These are phyloP conservation scores for Aureobasidium sp. DNA, from an alignment of 2,329 filamentous ascomycete species.

Conservation along the genomic window DNA sequence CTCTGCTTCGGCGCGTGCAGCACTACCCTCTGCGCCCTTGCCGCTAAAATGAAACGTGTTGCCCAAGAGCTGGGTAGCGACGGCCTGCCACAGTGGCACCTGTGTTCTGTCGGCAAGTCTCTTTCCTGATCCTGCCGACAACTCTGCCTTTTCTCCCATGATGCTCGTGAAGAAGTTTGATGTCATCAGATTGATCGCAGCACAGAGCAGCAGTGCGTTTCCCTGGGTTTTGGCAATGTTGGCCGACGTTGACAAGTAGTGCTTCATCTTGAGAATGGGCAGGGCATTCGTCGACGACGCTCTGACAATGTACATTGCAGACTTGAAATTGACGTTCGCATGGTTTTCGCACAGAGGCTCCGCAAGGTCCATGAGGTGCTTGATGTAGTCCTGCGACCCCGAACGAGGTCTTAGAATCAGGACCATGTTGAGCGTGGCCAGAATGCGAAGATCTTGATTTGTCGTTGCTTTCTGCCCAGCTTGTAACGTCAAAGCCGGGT, in stretches of 20 bases:
- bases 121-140: conserved; percentile 43
- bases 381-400: conserved; percentile 47
- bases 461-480: conserved; percentile 22
- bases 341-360: conserved; percentile 62
- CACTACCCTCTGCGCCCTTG: conserved; percentile 47
- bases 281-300: conserved; percentile 54
- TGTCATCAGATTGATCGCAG: conserved; percentile 80
- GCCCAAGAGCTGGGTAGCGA: conserved; percentile 70
- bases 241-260: conserved; percentile 67
- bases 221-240: conserved; percentile 59
- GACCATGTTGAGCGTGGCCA: conserved; percentile 43
- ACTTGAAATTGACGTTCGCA: conserved; percentile 66
- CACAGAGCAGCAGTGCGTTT: conserved; percentile 74
- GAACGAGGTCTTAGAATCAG: conserved; percentile 38
- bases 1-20: conserved; percentile 38
- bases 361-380: conserved; percentile 57
- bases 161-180: conserved; percentile 74
- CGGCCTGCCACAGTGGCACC: conserved; percentile 43
- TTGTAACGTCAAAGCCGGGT: conserved; percentile 51
- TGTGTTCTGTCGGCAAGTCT: conserved; percentile 48
- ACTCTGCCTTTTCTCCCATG: conserved; percentile 55
- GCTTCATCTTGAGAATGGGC: conserved; percentile 72
- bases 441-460: conserved; percentile 37
- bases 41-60: conserved; percentile 69
- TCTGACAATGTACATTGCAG: conserved; percentile 69